These are phyloP conservation scores for Ilyonectria sp. DNA, from an alignment of 2,329 filamentous ascomycete species.

Conservation along the genomic window DNA sequence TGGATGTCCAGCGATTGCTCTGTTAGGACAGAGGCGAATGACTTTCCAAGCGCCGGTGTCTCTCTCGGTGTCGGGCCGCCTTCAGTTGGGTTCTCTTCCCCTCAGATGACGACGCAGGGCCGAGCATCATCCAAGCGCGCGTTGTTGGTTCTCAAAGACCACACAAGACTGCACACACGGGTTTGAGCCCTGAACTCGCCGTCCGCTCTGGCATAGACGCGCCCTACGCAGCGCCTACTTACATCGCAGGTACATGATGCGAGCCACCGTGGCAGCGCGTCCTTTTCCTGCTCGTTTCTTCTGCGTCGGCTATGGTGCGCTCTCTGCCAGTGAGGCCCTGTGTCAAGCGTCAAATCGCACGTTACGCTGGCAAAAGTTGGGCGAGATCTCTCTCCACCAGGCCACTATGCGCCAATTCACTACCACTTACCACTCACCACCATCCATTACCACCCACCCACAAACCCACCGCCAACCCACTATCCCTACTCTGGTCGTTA, in stretches of 20 bases:
- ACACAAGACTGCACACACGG: neutral
- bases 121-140: neutral
- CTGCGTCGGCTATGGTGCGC: neutral
- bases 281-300: slow-evolving; percentile 17
- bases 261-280: slow-evolving; percentile 28
- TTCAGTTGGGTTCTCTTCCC: neutral
- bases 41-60: neutral
- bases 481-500: slow-evolving; percentile 29
- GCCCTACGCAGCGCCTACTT: slow-evolving; percentile 16
- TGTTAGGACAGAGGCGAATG: neutral
- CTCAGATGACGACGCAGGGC: neutral
- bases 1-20: neutral
- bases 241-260: slow-evolving; percentile 24
- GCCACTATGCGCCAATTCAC: slow-evolving; percentile 25
- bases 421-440: slow-evolving; percentile 25
- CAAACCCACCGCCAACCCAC: slow-evolving; percentile 26
- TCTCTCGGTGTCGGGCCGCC: neutral
- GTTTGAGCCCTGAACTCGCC: neutral
- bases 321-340: neutral
- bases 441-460: slow-evolving; percentile 35
- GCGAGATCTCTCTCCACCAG: slow-evolving; percentile 29
- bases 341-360: slow-evolving; percentile 11
- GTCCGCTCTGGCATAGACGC: slow-evolving; percentile 19
- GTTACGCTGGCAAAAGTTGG: slow-evolving; percentile 25
- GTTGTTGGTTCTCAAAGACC: neutral